Evolutionary conservation across 2,329 filamentous ascomycete species (phyloP).

Genomic region (Penicillium aurantiogriseum): DNA sequence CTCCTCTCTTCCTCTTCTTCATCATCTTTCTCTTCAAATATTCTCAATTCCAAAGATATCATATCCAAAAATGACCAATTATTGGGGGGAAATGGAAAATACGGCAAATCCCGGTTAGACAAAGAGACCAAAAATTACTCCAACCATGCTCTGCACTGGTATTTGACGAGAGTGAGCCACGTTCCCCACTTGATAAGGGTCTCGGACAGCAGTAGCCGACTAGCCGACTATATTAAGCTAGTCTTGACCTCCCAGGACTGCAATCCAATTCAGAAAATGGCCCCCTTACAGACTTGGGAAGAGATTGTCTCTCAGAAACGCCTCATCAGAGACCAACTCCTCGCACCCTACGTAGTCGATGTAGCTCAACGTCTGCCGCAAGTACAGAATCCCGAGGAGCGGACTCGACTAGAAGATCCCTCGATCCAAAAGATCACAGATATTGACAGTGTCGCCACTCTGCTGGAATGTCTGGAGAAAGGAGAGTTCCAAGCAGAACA

Average conservation of each 20-base stretch:
- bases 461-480: conserved; percentile 22
- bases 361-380: conserved; percentile 25
- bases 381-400: conserved; percentile 23
- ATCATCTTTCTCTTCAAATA: background rate
- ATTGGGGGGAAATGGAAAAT: background rate
- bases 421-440: conserved; percentile 32
- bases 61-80: background rate
- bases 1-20: background rate
- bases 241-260: background rate
- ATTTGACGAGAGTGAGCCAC: background rate
- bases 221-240: background rate
- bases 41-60: background rate
- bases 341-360: conserved; percentile 32
- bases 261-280: conserved; percentile 12
- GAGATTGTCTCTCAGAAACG: conserved; percentile 32
- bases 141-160: background rate
- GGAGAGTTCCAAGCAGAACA: conserved; percentile 31
- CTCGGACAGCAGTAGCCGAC: background rate
- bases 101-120: background rate
- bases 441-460: conserved; percentile 26
- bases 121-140: background rate
- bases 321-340: conserved; percentile 23
- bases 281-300: conserved; percentile 28
- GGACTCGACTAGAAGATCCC: conserved; percentile 26
- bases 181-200: background rate